Evolutionary conservation across 768 basidiomycete species (phyloP), one percentile per base, ranked within the genome.

Genomic region (Thelephora ganbajun): DNA sequence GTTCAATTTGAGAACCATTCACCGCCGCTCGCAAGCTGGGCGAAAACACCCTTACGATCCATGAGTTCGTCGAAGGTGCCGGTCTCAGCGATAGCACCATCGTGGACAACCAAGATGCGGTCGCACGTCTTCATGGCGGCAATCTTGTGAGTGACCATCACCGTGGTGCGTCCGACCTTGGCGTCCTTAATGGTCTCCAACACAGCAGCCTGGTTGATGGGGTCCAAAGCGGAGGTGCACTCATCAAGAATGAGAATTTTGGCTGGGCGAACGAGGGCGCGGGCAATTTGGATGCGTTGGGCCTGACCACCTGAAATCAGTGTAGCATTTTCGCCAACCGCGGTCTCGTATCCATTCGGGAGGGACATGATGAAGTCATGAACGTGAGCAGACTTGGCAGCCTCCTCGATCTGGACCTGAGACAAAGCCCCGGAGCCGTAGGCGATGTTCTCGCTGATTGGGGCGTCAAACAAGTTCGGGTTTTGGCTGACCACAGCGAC

Each of bases 281-380:
- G 76, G 0, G 93, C 93, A 55, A 98, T 91, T 60, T 86, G 83
- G 14, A 97, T 67, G 6, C 94, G 76, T 65, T 98, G 94, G 1
- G 89, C 91, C 58, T 98, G 94, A 0, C 94, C 94, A 16, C 94
- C 94, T 0, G 90, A 93, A 49, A 98, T 76, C 37, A 91, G 71
- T n/a, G 74, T 67, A 0, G 89, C 94, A 61, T 93, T 93, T 68
- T 94, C 91, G 37, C 94, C 94, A 2, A 97, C 72, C 39, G 71
- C 61, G 0, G 91, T 96, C 43, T 90, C 80, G 66, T 97, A 97
- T 1, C 86, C 91, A 33, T 83, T 70, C 0, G 87, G 87, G 0
- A 94, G 70, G 2, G 67, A 64, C 67, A 76, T 70, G 58, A 97
- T 74, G 63, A 94, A 94, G 11, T 91, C 85, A 62, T 94, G 89